Percentiles rank a stretch among this genome's conserved stretches.
Conservation (phyloP, 1,284 basidiomycete species). For the Ganoderma resinaceum region DNA sequence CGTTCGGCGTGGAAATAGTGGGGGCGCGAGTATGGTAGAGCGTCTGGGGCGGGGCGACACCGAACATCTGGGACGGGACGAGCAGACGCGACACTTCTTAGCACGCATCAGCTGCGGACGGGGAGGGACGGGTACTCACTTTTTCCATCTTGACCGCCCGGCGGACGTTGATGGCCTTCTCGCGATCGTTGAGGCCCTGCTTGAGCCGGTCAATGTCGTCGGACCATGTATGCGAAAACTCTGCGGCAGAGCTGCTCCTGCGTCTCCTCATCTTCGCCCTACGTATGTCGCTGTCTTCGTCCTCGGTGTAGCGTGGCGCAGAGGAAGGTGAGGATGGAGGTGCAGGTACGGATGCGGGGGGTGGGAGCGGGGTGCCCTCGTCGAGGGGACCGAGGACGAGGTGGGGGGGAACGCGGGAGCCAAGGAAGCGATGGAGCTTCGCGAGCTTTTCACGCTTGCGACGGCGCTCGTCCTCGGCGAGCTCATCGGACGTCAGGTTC, state of each 20-base stretch:
- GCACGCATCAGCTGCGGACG: not conserved
- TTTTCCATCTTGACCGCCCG: constrained; percentile 86
- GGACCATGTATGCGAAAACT: constrained; percentile 51
- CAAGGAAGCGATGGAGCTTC: constrained; percentile 81
- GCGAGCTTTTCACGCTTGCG: constrained; percentile 77
- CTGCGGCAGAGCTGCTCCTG: constrained; percentile 62
- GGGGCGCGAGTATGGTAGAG: constrained; percentile 66
- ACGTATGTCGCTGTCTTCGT: constrained; percentile 34
- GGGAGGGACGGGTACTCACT: constrained; percentile 47
- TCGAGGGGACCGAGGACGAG: constrained; percentile 64
- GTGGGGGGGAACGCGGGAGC: constrained; percentile 74
- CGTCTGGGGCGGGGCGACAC: constrained; percentile 76
- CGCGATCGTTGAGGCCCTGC: constrained; percentile 70
- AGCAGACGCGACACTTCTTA: constrained; percentile 2
- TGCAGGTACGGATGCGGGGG: constrained; percentile 36
- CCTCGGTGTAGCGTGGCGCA: constrained; percentile 29
- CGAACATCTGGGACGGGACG: constrained; percentile 65
- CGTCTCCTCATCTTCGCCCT: constrained; percentile 56
- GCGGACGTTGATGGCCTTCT: constrained; percentile 79
- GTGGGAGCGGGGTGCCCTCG: constrained; percentile 50
- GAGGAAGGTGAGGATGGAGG: constrained; percentile 1
- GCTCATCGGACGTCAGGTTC: constrained; percentile 56
- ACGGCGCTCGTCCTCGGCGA: constrained; percentile 64
- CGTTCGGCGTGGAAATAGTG: constrained; percentile 46
- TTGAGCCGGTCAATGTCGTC: constrained; percentile 67